Conservation (phyloP, 306 rosid species). For the Vigna trinervia region DNA sequence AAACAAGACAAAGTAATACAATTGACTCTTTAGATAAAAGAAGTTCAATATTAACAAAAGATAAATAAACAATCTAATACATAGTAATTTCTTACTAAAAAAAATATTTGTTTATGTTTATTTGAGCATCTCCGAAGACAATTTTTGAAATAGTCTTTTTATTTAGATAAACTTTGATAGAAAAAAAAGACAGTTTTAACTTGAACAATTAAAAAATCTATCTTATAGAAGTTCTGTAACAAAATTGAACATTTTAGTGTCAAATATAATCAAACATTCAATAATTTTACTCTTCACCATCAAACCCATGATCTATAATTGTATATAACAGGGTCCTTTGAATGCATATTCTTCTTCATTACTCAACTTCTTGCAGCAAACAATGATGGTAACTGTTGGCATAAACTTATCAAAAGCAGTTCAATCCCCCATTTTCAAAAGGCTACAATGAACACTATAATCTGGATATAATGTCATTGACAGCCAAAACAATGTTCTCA, state of each 20-base stretch:
- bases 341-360: slow-evolving; percentile 13
- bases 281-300: slow-evolving; percentile 9
- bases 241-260: slow-evolving; percentile 22
- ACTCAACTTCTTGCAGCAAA: slow-evolving; percentile 15
- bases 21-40: too few species aligned
- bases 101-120: too few species aligned
- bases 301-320: slow-evolving; percentile 10
- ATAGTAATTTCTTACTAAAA: too few species aligned
- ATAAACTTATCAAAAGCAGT: slow-evolving; percentile 7
- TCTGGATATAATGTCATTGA: slow-evolving; percentile 67
- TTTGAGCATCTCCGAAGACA: too few species aligned
- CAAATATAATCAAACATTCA: slow-evolving; percentile 27
- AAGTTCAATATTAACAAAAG: too few species aligned
- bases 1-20: too few species aligned
- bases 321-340: slow-evolving; percentile 7
- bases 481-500: slow-evolving; percentile 60
- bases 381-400: slow-evolving; percentile 13
- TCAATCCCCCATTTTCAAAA: slow-evolving; percentile 26
- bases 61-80: too few species aligned
- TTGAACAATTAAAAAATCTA: too few species aligned
- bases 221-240: slow-evolving; percentile 1
- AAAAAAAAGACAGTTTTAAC: too few species aligned
- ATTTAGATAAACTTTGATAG: too few species aligned
- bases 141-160: too few species aligned
- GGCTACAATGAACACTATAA: slow-evolving; percentile 34